A percentile compares a stretch with the other conserved stretches of the same genome.
Evolutionary conservation across 345 rosid genomes (phyloP).

Genomic region (Linum lewisii): DNA sequence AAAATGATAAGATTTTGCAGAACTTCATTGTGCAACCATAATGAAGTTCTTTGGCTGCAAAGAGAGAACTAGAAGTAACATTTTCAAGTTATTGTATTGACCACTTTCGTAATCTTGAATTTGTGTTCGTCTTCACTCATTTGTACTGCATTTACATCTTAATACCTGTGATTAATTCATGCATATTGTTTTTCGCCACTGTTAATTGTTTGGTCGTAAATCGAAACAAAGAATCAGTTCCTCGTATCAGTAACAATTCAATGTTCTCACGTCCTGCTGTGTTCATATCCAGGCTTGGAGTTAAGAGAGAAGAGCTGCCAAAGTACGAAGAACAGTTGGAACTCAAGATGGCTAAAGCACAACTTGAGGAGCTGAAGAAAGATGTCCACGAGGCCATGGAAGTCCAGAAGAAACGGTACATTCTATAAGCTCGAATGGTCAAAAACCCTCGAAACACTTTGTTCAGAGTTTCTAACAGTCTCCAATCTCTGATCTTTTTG

Average conservation of each 20-base stretch:
- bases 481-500: not conserved
- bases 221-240: no score
- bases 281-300: constrained; percentile 54
- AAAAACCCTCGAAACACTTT: not conserved
- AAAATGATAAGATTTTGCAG: not conserved
- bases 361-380: constrained; percentile 80
- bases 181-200: no score
- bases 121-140: no score
- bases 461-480: not conserved
- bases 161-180: no score
- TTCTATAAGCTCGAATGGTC: not conserved
- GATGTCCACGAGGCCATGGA: constrained; percentile 92
- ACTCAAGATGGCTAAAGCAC: constrained; percentile 73
- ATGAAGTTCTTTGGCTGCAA: no score
- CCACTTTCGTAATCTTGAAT: no score
- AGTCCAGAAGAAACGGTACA: constrained; percentile 79
- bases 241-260: no score
- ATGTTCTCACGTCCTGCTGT: not conserved
- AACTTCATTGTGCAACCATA: no score
- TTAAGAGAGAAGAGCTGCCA: constrained; percentile 79
- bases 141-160: no score
- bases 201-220: no score
- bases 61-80: no score
- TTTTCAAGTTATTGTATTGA: no score
- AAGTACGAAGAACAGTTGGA: constrained; percentile 82